Evolutionary conservation across 768 basidiomycete species (phyloP).

Genomic region (Mycena crocata): DNA sequence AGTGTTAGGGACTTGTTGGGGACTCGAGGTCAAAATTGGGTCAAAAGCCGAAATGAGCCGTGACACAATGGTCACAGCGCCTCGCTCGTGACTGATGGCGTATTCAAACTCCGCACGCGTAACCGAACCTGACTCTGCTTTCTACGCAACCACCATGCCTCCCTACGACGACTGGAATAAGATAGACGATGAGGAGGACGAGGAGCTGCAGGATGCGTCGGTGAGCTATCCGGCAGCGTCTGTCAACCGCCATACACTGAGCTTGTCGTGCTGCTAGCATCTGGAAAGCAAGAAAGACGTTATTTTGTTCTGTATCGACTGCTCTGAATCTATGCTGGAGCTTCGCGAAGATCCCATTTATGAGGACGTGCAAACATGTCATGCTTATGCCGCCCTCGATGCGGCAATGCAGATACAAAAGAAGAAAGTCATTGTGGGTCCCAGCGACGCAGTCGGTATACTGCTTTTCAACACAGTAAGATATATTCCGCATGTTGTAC

Average conservation of each 20-base stretch:
- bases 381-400: slow-evolving; percentile 83
- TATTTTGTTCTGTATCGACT: slow-evolving; percentile 96
- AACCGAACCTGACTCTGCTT: slow-evolving; percentile 14
- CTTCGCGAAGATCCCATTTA: slow-evolving; percentile 73
- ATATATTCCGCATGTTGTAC: slow-evolving; percentile 3
- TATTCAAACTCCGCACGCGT: slow-evolving; percentile 19
- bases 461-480: slow-evolving; percentile 93
- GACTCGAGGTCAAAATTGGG: neutral
- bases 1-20: neutral
- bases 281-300: slow-evolving; percentile 85
- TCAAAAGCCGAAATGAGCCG: no score
- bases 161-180: slow-evolving; percentile 86
- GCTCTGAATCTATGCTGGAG: slow-evolving; percentile 89
- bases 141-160: slow-evolving; percentile 57
- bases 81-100: slow-evolving; percentile 21
- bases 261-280: slow-evolving; percentile 51
- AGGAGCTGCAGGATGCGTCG: slow-evolving; percentile 79
- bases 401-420: slow-evolving; percentile 90
- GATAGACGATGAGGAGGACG: slow-evolving; percentile 84
- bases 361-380: slow-evolving; percentile 77
- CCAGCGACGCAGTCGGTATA: slow-evolving; percentile 91
- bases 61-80: no score
- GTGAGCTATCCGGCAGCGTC: slow-evolving; percentile 49
- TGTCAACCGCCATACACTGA: neutral
- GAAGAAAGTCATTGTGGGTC: slow-evolving; percentile 88